These are phyloP conservation scores for Coprinopsis strossmayeri DNA, from an alignment of 768 basidiomycete species.

Conservation along the genomic window DNA sequence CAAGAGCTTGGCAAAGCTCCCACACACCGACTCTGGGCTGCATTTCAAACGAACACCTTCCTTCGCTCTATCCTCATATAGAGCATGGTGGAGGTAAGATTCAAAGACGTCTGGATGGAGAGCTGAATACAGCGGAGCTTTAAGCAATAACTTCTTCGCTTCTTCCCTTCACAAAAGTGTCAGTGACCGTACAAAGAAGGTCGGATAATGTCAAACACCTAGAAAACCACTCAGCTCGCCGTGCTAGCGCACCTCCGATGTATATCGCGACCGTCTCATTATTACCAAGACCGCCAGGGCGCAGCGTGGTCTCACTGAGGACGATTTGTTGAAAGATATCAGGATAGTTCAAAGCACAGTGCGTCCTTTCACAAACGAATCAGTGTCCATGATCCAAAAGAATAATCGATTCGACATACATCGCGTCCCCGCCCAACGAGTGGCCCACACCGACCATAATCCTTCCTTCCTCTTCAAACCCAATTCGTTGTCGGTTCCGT, in stretches of 20 bases:
- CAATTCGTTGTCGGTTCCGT: constrained; percentile 11
- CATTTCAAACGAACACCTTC: constrained; percentile 19
- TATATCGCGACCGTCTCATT: constrained; percentile 4
- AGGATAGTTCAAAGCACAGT: constrained; percentile 18
- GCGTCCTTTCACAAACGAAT: constrained; percentile 10
- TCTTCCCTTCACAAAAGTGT: constrained; percentile 16
- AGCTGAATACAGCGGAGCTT: constrained; percentile 16
- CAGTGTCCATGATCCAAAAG: not conserved
- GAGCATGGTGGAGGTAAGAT: constrained; percentile 16
- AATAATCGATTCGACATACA: constrained; percentile 9
- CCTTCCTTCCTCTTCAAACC: constrained; percentile 13
- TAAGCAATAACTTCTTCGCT: constrained; percentile 16
- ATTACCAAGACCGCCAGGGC: constrained; percentile 10
- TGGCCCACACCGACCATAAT: constrained; percentile 17
- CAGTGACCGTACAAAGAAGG: too few species aligned
- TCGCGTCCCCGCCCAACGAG: constrained; percentile 20
- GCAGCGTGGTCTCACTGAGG: constrained; percentile 17
- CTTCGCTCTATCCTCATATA: constrained; percentile 16
- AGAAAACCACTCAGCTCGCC: constrained; percentile 20
- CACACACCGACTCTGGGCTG: constrained; percentile 12
- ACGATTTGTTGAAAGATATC: constrained; percentile 16
- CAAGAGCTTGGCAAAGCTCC: not conserved
- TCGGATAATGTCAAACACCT: too few species aligned
- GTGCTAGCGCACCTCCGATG: constrained; percentile 13
- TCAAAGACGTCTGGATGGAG: constrained; percentile 18